Evolutionary conservation across 352 stramenopile species (phyloP), one percentile per base, ranked within the genome.

Genomic region (Globisporangium ultimum): DNA sequence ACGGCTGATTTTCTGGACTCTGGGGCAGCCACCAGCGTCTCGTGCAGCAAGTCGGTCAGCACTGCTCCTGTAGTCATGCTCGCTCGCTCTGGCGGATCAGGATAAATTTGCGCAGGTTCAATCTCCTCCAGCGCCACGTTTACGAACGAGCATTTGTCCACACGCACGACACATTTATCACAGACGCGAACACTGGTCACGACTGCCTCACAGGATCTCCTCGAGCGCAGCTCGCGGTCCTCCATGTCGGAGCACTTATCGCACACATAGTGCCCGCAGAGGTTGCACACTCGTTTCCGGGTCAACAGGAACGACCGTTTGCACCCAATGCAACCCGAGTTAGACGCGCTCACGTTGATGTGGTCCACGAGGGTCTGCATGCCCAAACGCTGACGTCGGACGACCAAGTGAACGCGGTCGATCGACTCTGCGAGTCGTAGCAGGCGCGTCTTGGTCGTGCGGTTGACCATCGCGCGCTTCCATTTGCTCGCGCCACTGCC

Each of bases 251-350:
- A 57, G 28, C 60, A 66, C 45, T 42, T 38, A 5, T 56, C 36
- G n/a, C 60, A 66, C 20, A 62, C 60, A 12, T 47, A 62, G 40
- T 62, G 61, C 8, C 60, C 60, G 22, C 60, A 66, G 34, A 66
- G 48, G 8, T 50, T 38, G 40, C 60, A 66, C 2, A 43, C n/a
- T 14, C 40, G 32, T 32, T 59, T 58, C 36, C 42, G 53, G 0
- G 50, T 21, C 14, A 64, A 34, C 41, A 58, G 17, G 48, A 64
- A 57, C 24, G 50, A 64, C 2, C 42, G 50, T 4, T 48, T 41
- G 49, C 58, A 64, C 48, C 58, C 43, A 12, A 8, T n/a, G 20
- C 58, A 64, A n/a, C 43, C 24, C 41, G 58, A 18, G 49, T 64
- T 64, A 17, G 50, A 56, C 28, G 58, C 41, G 14, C 36, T 49